phyloP scores from a whole-genome alignment of 2,329 filamentous ascomycete species.

The Cryphonectria japonica region DNA sequence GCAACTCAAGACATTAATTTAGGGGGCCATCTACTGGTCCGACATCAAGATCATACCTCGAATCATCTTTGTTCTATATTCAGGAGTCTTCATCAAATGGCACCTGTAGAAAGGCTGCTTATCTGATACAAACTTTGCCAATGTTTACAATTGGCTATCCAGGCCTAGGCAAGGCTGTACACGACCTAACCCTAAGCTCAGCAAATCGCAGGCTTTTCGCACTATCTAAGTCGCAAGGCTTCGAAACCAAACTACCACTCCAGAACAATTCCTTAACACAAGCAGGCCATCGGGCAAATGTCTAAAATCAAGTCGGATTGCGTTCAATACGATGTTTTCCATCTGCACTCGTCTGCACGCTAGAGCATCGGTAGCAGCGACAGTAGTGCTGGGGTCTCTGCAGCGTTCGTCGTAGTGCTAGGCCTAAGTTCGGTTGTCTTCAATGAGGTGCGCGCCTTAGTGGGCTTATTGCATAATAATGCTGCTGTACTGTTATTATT shows the following conservation, averaged over 20 bases:
- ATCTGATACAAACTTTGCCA: background rate
- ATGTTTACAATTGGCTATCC: background rate
- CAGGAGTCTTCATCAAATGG: background rate
- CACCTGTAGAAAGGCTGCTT: background rate
- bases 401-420: background rate
- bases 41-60: background rate
- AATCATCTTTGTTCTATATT: background rate
- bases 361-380: background rate
- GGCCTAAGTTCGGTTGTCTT: background rate
- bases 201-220: background rate
- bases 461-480: background rate
- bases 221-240: conserved; percentile 29
- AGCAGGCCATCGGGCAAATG: too few species aligned
- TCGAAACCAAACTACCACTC: background rate
- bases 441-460: background rate
- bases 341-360: background rate
- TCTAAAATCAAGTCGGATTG: background rate
- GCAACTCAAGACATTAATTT: background rate
- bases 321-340: background rate
- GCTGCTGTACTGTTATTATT: background rate
- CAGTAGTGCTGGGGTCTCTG: background rate
- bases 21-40: background rate
- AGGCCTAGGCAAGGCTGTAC: conserved; percentile 1
- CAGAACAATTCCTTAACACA: background rate
- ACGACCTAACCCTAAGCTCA: background rate